Evolutionary conservation across 345 rosid species (phyloP).

Genomic region (Durio zibethinus): DNA sequence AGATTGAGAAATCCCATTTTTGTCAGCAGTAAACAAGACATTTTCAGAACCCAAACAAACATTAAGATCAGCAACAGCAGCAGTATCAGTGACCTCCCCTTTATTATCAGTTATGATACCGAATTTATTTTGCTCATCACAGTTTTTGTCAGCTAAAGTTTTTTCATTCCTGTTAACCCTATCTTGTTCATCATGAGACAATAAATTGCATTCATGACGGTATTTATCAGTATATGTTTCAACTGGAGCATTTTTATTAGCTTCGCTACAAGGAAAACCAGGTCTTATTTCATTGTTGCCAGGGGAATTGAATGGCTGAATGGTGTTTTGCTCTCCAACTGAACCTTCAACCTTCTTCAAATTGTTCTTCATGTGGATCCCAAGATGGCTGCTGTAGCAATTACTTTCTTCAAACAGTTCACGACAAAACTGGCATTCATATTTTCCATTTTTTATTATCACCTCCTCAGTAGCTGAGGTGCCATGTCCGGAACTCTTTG

Average conservation of each 20-base stretch:
- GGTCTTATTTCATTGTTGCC: conserved; percentile 5
- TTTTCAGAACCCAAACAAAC: conserved; percentile 19
- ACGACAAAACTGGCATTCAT: conserved; percentile 46
- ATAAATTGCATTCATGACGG: conserved; percentile 1
- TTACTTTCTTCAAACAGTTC: conserved; percentile 43
- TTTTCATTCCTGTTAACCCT: conserved; percentile 9
- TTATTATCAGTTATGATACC: conserved; percentile 9
- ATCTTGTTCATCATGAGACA: conserved; percentile 4
- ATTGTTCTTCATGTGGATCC: conserved; percentile 39
- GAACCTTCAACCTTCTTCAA: conserved; percentile 38
- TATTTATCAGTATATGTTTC: not conserved
- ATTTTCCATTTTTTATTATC: conserved; percentile 41
- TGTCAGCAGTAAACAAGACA: conserved; percentile 4
- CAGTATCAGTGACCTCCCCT: conserved; percentile 7
- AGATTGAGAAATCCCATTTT: conserved; percentile 11
- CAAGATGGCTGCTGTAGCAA: conserved; percentile 41
- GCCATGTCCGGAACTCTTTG: conserved; percentile 27
- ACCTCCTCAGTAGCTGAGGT: conserved; percentile 17
- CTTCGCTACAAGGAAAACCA: not conserved
- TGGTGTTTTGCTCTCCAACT: conserved; percentile 13
- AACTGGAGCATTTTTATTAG: conserved; percentile 8
- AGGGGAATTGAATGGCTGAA: conserved; percentile 10
- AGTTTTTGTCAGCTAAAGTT: conserved; percentile 9
- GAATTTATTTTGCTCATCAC: conserved; percentile 19
- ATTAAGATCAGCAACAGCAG: conserved; percentile 14